Evolutionary conservation across 2,329 filamentous ascomycete species (phyloP), one percentile per base, ranked within the genome.

Genomic region (Podosphaera fusca): DNA sequence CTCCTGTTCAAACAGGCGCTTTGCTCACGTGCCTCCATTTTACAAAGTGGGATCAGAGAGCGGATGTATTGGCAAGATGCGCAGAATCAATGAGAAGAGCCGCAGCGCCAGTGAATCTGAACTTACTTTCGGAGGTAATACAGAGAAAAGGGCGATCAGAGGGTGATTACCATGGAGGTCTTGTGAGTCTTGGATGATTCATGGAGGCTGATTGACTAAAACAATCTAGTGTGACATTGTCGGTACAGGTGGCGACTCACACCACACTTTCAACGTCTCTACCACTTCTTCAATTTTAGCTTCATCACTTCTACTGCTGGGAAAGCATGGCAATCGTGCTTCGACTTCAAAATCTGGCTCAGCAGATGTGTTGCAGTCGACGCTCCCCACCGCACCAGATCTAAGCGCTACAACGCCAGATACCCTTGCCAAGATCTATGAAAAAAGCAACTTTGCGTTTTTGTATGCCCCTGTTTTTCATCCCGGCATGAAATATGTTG

Each of bases 231-330:
- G 89, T 68, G 92, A 98, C 69, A 96, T 98, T 68, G 92, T 98
- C 58, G 92, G 92, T 63, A 98, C 92, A 6, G 92, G 92, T 62
- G 92, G 92, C 66, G 92, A 98, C 72, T 84, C 85, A 29, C 89
- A 96, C 75, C 87, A 94, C 70, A 98, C 92, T 38, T 98, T 95
- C 80, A 98, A 98, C 70, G 90, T 98, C 68, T 92, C 85, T 64
- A 98, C 92, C 3, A 95, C 92, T 5, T 81, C 92, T 2, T 95
- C 88, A 21, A 95, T 98, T 66, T 74, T 98, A 54, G 87, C 87
- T 52, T 94, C 88, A 4, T 81, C 88, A 3, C 74, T 94, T 34
- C 78, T 98, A 40, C 76, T 94, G 64, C 77, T 95, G 58, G 87
- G 85, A 62, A 98, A 98, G 73, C 92, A 98, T 71, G 92, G 92